phyloP scores from a whole-genome alignment of 495 filamentous ascomycete species.

The Penicillium antarcticum region DNA sequence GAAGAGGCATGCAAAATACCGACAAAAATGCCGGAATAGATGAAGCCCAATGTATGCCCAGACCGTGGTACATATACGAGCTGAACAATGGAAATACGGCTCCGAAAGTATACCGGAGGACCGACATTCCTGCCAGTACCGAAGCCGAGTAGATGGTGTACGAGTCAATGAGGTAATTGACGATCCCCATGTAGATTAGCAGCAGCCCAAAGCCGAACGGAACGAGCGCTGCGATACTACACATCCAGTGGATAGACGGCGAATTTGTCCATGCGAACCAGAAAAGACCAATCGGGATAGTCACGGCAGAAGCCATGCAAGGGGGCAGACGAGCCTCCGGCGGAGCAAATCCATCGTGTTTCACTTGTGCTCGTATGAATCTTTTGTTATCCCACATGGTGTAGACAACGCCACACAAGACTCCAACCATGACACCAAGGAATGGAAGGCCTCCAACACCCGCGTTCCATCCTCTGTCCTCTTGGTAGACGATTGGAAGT shows the following conservation, averaged over 20 bases:
- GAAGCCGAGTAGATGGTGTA: constrained; percentile 66
- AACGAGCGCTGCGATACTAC: constrained; percentile 48
- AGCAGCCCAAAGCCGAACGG: constrained; percentile 62
- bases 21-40: constrained; percentile 61
- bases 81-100: constrained; percentile 70
- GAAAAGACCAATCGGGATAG: constrained; percentile 37
- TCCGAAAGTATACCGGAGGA: constrained; percentile 56
- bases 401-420: constrained; percentile 48
- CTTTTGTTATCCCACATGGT: no score
- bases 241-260: constrained; percentile 55
- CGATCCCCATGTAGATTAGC: constrained; percentile 55
- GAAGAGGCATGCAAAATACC: constrained; percentile 48
- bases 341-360: background rate
- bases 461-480: constrained; percentile 38
- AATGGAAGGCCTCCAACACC: constrained; percentile 7
- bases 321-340: background rate
- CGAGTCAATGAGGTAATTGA: constrained; percentile 64
- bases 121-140: constrained; percentile 62
- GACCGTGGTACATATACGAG: constrained; percentile 55
- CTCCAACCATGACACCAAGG: constrained; percentile 24
- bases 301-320: constrained; percentile 2
- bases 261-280: constrained; percentile 56
- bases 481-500: constrained; percentile 51
- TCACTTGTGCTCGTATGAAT: no score
- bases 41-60: constrained; percentile 68